Evolutionary conservation across 2,329 filamentous ascomycete genomes (phyloP).

Genomic region (Macrophomina tecta): DNA sequence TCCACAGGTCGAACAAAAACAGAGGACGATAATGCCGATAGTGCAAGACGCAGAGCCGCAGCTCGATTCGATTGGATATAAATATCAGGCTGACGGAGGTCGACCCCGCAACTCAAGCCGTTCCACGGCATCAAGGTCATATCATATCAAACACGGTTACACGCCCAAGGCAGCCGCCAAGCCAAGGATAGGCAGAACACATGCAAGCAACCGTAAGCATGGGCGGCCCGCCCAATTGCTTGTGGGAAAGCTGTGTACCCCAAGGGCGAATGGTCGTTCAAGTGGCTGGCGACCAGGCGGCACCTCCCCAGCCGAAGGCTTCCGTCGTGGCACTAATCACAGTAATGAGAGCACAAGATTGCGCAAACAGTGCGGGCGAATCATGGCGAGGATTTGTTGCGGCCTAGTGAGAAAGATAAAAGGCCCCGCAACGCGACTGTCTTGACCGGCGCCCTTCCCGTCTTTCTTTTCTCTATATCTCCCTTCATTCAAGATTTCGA

Average conservation of each 20-base stretch:
- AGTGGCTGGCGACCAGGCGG: slow-evolving; percentile 1
- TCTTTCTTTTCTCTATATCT: background rate
- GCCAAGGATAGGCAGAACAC: background rate
- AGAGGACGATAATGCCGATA: background rate
- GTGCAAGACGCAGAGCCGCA: background rate
- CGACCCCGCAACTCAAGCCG: background rate
- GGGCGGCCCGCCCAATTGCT: background rate
- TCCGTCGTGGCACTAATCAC: slow-evolving; percentile 6
- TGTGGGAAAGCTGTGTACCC: background rate
- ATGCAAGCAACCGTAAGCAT: background rate
- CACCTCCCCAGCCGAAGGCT: background rate
- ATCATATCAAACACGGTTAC: background rate
- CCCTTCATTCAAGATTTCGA: background rate
- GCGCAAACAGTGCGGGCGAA: slow-evolving; percentile 1
- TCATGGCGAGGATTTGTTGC: too few relatives aligned
- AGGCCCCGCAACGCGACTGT: background rate
- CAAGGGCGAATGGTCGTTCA: background rate
- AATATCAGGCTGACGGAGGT: background rate
- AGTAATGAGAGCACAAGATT: background rate
- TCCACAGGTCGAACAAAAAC: too few relatives aligned
- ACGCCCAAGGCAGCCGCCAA: background rate
- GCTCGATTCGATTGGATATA: background rate
- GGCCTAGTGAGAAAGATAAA: background rate
- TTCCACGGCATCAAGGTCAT: background rate
- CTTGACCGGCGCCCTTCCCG: background rate